phyloP scores from a whole-genome alignment of 495 filamentous ascomycete genomes.

The Articulospora tetracladia region DNA sequence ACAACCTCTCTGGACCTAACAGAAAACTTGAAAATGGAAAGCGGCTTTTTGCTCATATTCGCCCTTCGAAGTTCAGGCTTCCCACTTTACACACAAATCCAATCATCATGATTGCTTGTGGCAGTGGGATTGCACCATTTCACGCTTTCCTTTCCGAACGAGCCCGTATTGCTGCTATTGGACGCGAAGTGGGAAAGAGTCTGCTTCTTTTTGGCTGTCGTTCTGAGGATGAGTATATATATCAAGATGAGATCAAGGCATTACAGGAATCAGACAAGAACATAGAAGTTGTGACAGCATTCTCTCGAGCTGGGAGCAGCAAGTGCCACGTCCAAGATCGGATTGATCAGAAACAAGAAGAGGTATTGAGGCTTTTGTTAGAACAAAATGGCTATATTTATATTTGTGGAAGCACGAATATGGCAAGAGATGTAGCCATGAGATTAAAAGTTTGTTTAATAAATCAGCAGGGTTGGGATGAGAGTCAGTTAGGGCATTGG shows the following conservation, averaged over 20 bases:
- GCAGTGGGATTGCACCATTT: conserved; percentile 54
- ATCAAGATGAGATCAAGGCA: conserved; percentile 57
- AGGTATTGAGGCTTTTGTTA: conserved; percentile 29
- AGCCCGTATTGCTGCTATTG: conserved; percentile 25
- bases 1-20: conserved; percentile 30
- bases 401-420: conserved; percentile 45
- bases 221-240: conserved; percentile 60
- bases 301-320: conserved; percentile 54
- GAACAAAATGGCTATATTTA: conserved; percentile 31
- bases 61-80: conserved; percentile 50
- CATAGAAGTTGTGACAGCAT: conserved; percentile 54
- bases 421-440: conserved; percentile 47
- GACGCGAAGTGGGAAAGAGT: conserved; percentile 24
- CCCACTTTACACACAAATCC: conserved; percentile 54
- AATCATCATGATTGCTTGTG: conserved; percentile 59
- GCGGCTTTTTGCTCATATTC: not conserved
- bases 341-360: conserved; percentile 45
- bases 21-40: conserved; percentile 23
- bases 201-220: conserved; percentile 65
- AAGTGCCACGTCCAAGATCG: conserved; percentile 73
- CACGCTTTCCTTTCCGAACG: conserved; percentile 49
- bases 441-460: conserved; percentile 31
- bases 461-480: conserved; percentile 31
- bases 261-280: not conserved
- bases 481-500: conserved; percentile 37